These are phyloP conservation scores for Ascomycota sp. DNA, from an alignment of 2,329 filamentous ascomycete species.

Conservation along the genomic window DNA sequence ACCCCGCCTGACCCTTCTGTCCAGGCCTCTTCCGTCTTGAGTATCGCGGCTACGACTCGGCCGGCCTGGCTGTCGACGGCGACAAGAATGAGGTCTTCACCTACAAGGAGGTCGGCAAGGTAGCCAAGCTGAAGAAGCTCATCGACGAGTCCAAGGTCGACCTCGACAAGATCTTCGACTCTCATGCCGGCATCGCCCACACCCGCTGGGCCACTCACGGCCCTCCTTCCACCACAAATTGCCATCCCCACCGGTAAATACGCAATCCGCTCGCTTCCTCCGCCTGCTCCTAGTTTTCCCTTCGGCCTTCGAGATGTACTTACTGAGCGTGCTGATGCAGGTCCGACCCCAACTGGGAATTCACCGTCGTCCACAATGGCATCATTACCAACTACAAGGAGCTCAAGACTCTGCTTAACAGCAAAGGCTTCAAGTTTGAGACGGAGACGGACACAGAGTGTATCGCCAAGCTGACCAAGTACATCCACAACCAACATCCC, in stretches of 20 bases:
- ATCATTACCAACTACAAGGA: slow-evolving; percentile 99
- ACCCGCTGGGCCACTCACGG: slow-evolving; percentile 98
- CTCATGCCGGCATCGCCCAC: slow-evolving; percentile 95
- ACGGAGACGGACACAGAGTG: slow-evolving; percentile 98
- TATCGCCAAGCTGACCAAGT: slow-evolving; percentile 97
- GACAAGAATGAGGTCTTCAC: slow-evolving; percentile 96
- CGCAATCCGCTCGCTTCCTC: neutral
- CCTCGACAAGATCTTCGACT: slow-evolving; percentile 84
- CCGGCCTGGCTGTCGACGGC: slow-evolving; percentile 84
- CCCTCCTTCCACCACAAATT: slow-evolving; percentile 80
- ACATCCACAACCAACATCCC: slow-evolving; percentile 88
- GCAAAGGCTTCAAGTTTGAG: slow-evolving; percentile 97
- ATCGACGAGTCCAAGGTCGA: slow-evolving; percentile 71
- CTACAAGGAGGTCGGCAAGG: slow-evolving; percentile 99
- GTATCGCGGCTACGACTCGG: slow-evolving; percentile 97
- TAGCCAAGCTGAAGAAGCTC: slow-evolving; percentile 85
- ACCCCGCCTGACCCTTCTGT: slow-evolving; percentile 2
- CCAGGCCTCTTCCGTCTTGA: slow-evolving; percentile 82
- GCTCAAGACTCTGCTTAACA: slow-evolving; percentile 75
- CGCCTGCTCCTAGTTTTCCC: slow-evolving; percentile 3
- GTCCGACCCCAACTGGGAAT: slow-evolving; percentile 90
- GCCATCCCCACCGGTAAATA: slow-evolving; percentile 86
- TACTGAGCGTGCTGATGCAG: slow-evolving; percentile 23
- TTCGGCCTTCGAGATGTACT: no score
- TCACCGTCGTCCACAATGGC: slow-evolving; percentile 94